Percentiles rank a stretch among this genome's conserved stretches.
phyloP scores from a whole-genome alignment of 352 stramenopile genomes.

The Pythium utonaiense region DNA sequence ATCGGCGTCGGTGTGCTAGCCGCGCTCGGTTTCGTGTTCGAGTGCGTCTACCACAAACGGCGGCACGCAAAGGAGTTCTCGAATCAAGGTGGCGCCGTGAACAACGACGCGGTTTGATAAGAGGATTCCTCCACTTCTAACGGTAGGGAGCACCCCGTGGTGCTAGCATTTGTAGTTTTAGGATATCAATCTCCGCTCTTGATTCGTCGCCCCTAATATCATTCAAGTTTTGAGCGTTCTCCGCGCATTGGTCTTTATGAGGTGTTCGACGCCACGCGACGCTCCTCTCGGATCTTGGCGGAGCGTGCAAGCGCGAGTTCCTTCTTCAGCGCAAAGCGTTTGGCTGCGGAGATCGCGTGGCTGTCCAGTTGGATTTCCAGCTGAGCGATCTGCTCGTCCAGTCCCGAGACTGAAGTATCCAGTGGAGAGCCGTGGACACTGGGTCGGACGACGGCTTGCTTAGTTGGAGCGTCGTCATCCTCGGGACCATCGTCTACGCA shows the following conservation, averaged over 20 bases:
- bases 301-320: slow-evolving; percentile 68
- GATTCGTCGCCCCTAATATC: slow-evolving; percentile 18
- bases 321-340: slow-evolving; percentile 82
- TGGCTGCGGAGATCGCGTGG: slow-evolving; percentile 55
- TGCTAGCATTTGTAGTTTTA: slow-evolving; percentile 21
- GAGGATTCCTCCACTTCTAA: too few relatives aligned
- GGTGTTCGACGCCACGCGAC: slow-evolving; percentile 22
- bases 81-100: neutral
- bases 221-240: neutral
- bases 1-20: slow-evolving; percentile 68
- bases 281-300: slow-evolving; percentile 52
- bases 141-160: neutral
- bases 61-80: slow-evolving; percentile 29
- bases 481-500: neutral
- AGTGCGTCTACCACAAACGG: slow-evolving; percentile 71
- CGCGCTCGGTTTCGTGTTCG: slow-evolving; percentile 60
- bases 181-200: neutral
- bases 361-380: slow-evolving; percentile 67
- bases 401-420: neutral
- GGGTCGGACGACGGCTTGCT: neutral
- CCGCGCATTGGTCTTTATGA: neutral
- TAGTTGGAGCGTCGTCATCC: neutral
- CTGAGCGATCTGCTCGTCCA: slow-evolving; percentile 37
- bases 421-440: neutral
- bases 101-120: slow-evolving; percentile 2